These are phyloP conservation scores for Penicillium sp. DNA, from an alignment of 2,329 filamentous ascomycete species.

Conservation along the genomic window DNA sequence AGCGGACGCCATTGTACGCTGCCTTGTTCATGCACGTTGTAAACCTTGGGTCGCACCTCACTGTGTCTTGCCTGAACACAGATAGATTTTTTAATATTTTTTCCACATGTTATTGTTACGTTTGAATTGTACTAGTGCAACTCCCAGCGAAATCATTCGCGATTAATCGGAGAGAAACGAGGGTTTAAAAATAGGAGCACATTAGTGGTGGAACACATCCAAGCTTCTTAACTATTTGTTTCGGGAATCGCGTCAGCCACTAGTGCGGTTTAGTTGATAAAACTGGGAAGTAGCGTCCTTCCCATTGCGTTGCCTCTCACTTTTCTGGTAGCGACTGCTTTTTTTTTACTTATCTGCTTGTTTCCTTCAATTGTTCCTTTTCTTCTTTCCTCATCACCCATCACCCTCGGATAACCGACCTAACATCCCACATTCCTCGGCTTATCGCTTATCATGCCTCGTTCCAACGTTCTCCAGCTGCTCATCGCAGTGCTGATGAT, in stretches of 20 bases:
- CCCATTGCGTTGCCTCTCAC: not conserved
- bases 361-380: not conserved
- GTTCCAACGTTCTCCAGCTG: conserved; percentile 24
- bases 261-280: not conserved
- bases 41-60: not conserved
- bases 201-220: not conserved
- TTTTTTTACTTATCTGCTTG: not conserved
- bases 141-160: not conserved
- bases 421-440: not conserved
- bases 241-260: not conserved
- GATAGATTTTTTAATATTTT: not conserved
- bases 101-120: too few relatives aligned
- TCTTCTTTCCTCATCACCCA: not conserved
- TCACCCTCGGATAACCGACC: not conserved
- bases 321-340: not conserved
- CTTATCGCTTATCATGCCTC: conserved; percentile 17
- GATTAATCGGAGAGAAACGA: not conserved
- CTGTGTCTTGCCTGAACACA: not conserved
- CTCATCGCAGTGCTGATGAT: conserved; percentile 28
- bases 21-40: not conserved
- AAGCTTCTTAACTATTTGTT: conserved; percentile 1
- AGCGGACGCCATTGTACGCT: not conserved
- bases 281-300: conserved; percentile 6
- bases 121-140: too few relatives aligned
- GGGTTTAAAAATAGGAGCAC: not conserved